These are phyloP conservation scores for Fusarium sp. DNA, from an alignment of 2,329 filamentous ascomycete species.

Conservation along the genomic window DNA sequence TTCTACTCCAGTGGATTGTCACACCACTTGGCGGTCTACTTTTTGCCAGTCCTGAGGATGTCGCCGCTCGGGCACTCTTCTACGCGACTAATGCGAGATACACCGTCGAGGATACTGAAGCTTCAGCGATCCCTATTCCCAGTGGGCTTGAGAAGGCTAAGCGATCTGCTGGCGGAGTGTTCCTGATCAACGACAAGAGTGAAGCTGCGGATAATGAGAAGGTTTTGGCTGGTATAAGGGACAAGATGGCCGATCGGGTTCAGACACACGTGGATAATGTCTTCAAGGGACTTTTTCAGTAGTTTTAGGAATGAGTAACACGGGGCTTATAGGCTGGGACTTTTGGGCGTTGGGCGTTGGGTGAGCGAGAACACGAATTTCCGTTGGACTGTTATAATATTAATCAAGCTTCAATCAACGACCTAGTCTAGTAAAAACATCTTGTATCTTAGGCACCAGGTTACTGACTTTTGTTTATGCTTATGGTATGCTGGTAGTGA, in stretches of 20 bases:
- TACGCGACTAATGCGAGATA: conserved; percentile 43
- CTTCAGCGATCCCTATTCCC: neutral
- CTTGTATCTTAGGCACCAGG: too few species aligned
- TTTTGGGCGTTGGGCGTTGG: neutral
- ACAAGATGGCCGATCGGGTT: conserved; percentile 1
- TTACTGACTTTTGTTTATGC: too few species aligned
- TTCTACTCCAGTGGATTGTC: conserved; percentile 35
- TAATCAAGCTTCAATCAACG: too few species aligned
- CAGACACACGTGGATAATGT: conserved; percentile 8
- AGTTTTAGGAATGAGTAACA: neutral
- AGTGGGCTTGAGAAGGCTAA: neutral
- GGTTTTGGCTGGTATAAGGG: conserved; percentile 16
- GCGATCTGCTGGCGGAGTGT: conserved; percentile 20
- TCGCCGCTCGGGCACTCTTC: conserved; percentile 39
- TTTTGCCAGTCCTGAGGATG: conserved; percentile 34
- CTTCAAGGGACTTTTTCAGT: conserved; percentile 7
- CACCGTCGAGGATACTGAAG: conserved; percentile 13
- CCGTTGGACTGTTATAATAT: too few species aligned
- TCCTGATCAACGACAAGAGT: conserved; percentile 31
- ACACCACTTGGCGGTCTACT: conserved; percentile 25
- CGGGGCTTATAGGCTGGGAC: neutral
- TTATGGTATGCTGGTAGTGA: too few species aligned
- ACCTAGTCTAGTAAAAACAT: too few species aligned
- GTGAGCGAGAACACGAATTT: neutral
- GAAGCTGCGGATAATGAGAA: conserved; percentile 34